Percentiles rank a stretch among this genome's conserved stretches.
These are phyloP conservation scores for Botrytis porri DNA, from an alignment of 2,329 filamentous ascomycete species.

Conservation along the genomic window DNA sequence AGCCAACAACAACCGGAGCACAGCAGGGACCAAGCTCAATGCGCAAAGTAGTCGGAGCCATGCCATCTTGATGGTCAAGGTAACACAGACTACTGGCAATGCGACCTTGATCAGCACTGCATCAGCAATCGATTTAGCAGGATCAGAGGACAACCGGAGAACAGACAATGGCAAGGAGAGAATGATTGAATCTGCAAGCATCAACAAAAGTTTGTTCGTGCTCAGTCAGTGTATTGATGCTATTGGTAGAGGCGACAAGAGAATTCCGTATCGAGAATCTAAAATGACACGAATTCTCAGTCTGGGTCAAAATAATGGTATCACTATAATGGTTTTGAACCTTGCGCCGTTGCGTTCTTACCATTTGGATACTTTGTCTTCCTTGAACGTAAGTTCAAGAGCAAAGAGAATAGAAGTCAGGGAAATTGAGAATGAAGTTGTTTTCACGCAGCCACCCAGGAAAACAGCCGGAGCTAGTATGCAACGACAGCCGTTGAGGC, in stretches of 20 bases:
- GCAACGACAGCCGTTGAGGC: slow-evolving; percentile 73
- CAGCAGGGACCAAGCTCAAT: slow-evolving; percentile 87
- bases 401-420: slow-evolving; percentile 95
- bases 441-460: slow-evolving; percentile 73
- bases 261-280: slow-evolving; percentile 89
- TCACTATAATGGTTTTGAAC: slow-evolving; percentile 96
- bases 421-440: slow-evolving; percentile 92
- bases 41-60: slow-evolving; percentile 88
- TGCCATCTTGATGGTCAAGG: slow-evolving; percentile 85
- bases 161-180: slow-evolving; percentile 93
- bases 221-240: slow-evolving; percentile 94
- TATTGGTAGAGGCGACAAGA: slow-evolving; percentile 69
- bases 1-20: slow-evolving; percentile 85
- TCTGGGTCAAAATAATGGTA: slow-evolving; percentile 88
- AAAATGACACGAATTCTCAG: slow-evolving; percentile 94
- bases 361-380: slow-evolving; percentile 89
- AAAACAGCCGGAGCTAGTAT: slow-evolving; percentile 46
- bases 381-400: slow-evolving; percentile 89
- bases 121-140: slow-evolving; percentile 90
- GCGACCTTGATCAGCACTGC: slow-evolving; percentile 74
- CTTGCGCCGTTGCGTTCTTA: slow-evolving; percentile 88
- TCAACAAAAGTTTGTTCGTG: slow-evolving; percentile 96
- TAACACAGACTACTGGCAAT: slow-evolving; percentile 71
- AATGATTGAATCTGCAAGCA: slow-evolving; percentile 90
- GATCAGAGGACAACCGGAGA: slow-evolving; percentile 90